phyloP scores from a whole-genome alignment of 2,329 filamentous ascomycete genomes.

The Chalaropsis ovoidea region DNA sequence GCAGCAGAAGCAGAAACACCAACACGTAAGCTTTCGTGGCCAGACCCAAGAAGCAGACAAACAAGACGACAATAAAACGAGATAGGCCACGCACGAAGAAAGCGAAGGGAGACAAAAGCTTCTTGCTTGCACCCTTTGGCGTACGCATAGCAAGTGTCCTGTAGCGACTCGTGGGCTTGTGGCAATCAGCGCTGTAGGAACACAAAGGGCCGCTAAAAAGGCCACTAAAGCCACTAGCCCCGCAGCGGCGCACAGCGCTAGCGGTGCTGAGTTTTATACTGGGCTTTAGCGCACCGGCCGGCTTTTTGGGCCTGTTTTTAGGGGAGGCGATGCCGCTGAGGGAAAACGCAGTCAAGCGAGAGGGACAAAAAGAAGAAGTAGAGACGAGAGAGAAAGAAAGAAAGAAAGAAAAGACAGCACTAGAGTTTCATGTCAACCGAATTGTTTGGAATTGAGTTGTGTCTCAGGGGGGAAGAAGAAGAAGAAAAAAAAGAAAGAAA shows the following conservation, averaged over 20 bases:
- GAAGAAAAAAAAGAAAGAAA: background rate
- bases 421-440: conserved; percentile 6
- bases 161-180: too few species aligned
- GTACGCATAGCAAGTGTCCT: background rate
- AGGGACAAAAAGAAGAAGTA: background rate
- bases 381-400: background rate
- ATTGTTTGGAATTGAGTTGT: background rate
- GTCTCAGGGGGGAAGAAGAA: background rate
- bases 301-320: background rate
- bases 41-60: too few species aligned
- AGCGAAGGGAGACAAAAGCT: too few species aligned
- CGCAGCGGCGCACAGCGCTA: background rate
- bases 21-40: too few species aligned
- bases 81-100: too few species aligned
- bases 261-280: background rate
- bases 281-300: background rate
- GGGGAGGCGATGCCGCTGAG: background rate
- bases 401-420: background rate
- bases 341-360: background rate
- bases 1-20: too few species aligned
- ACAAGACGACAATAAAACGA: too few species aligned
- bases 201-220: conserved; percentile 1
- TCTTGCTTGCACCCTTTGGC: background rate
- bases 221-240: background rate
- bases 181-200: background rate